Base-by-base conservation (phyloP, 768 basidiomycete species). In the Epithele typhae region DNA sequence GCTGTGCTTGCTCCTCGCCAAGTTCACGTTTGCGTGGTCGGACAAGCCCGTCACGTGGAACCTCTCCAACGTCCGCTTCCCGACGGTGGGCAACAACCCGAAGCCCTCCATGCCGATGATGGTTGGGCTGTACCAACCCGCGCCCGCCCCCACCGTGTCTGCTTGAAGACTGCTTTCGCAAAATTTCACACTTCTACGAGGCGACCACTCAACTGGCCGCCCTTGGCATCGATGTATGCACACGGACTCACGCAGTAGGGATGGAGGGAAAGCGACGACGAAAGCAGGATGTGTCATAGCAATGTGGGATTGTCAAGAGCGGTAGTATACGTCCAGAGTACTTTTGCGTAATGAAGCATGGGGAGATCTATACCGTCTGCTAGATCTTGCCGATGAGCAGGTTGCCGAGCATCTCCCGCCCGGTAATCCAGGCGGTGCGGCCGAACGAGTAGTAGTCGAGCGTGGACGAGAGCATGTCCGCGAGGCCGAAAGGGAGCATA, bases 401-500 rank as follows among this genome's bases (percentile, higher is more conserved):
- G 59, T 99, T 99, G 48, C 66, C 71, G 44, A 84, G 67, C 64
- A 89, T 96, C 70, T 96, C 92, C 50, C 91, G 73, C 4, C 66
- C 93, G 0, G 92, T 90, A 51, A 95, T 76, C 24, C 79, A 69
- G 7, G 75, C 68, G 0, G 93, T 97, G 56, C 83, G 73, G 62
- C 84, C 92, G 42, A 96, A 67, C 1, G 93, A 89, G 14, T 78
- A 77, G 47, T 91, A 54, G 68, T 99, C 95, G 17, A 97, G 78
- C 2, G 95, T 97, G 14, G 95, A 97, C 12, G 83, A 79, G 40
- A 98, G 57, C 4, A 72, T 74, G 65, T 99, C 96, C 23, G 85
- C 83, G 46, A 92, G 76, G 0, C 96, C 96, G 57, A 99, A 97
- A 0, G 93, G 93, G 51, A 97, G 63, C 95, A 97, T 97, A 37